Evolutionary conservation across 1,284 basidiomycete genomes (phyloP).

Genomic region (Fomitopsis schrenkii): DNA sequence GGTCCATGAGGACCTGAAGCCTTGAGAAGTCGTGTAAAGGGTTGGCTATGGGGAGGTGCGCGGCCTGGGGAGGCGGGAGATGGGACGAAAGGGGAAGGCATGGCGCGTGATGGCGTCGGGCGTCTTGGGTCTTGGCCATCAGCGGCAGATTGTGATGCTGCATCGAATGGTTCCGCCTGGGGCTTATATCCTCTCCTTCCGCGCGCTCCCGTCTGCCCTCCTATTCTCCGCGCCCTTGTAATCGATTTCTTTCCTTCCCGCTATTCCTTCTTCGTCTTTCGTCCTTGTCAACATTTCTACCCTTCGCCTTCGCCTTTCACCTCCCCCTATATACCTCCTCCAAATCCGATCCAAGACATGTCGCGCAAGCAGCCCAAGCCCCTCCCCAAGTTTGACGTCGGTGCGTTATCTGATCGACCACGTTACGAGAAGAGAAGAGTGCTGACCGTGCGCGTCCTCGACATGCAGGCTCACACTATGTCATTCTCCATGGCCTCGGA

Average conservation of each 20-base stretch:
- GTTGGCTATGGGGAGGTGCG: no score
- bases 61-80: not conserved
- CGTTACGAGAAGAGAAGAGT: not conserved
- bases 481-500: constrained; percentile 68
- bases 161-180: not conserved
- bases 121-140: not conserved
- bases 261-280: constrained; percentile 15
- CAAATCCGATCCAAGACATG: constrained; percentile 2
- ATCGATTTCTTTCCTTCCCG: constrained; percentile 11
- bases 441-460: constrained; percentile 5
- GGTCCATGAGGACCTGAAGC: no score
- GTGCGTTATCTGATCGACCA: constrained; percentile 31
- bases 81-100: not conserved
- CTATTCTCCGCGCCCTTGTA: constrained; percentile 11
- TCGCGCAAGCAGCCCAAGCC: constrained; percentile 33
- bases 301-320: constrained; percentile 4
- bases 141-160: not conserved
- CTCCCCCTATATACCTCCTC: constrained; percentile 5
- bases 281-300: constrained; percentile 9
- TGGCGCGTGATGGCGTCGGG: not conserved
- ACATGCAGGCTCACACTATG: constrained; percentile 62
- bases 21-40: no score
- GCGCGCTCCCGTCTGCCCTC: not conserved
- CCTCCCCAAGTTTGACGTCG: constrained; percentile 66
- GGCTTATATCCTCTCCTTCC: not conserved